Evolutionary conservation across 2,329 filamentous ascomycete species (phyloP).

Genomic region (Cordyceps farinosa): DNA sequence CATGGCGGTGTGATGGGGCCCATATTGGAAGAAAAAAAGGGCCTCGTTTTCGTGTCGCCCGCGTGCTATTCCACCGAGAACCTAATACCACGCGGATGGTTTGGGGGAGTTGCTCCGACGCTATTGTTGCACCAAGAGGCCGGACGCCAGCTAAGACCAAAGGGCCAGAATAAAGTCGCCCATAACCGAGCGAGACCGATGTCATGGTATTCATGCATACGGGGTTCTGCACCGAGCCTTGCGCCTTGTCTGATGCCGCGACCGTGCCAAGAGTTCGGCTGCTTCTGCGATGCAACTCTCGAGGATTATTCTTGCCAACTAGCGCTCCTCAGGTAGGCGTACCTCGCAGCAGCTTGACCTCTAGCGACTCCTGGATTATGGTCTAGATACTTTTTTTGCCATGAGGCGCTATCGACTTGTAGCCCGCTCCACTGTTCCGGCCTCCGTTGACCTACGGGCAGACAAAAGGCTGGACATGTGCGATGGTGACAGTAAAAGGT

Average conservation of each 20-base stretch:
- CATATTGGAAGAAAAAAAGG: not conserved
- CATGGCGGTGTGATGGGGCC: constrained; percentile 1
- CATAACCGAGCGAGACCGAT: not conserved
- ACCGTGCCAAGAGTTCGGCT: not conserved
- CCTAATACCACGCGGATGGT: not conserved
- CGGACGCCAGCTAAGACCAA: not conserved
- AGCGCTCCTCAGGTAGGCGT: not conserved
- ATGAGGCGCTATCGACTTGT: not conserved
- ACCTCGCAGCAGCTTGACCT: not conserved
- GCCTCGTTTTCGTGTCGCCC: not conserved
- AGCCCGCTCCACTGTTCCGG: not conserved
- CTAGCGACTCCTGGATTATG: not conserved
- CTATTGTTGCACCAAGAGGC: not conserved
- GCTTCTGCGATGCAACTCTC: not conserved
- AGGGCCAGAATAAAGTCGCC: not conserved
- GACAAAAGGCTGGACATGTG: not conserved
- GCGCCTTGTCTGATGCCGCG: not conserved
- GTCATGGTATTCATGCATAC: not conserved
- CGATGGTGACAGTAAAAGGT: not conserved
- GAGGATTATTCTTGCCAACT: not conserved
- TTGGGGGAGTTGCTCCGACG: constrained; percentile 7
- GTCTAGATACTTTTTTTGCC: not conserved
- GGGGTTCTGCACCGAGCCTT: not conserved
- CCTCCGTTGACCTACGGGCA: not conserved
- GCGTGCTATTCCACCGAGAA: not conserved